Conservation (phyloP, 805 yeast genomes). For the Yarrowia sp. region DNA sequence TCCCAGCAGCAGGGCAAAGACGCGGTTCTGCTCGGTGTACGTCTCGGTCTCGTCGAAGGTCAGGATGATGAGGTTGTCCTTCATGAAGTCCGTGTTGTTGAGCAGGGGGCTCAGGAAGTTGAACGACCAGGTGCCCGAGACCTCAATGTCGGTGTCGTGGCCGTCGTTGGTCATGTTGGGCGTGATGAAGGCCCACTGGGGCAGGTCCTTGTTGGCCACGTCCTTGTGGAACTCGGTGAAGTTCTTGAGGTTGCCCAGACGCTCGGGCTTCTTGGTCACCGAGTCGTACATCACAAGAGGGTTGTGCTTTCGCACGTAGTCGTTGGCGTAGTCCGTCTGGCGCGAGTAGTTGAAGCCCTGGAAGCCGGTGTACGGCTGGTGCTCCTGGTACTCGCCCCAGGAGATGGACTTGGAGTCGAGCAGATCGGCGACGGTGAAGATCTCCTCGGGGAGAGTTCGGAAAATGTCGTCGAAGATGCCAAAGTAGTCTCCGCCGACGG, state of each 20-base stretch:
- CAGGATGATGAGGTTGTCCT: constrained; percentile 46
- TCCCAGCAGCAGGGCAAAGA: constrained; percentile 48
- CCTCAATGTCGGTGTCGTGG: constrained; percentile 48
- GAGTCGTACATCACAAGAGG: constrained; percentile 48
- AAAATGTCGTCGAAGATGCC: constrained; percentile 49
- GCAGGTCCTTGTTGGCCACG: constrained; percentile 43
- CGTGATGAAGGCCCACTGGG: constrained; percentile 54
- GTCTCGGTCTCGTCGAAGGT: constrained; percentile 53
- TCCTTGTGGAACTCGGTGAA: constrained; percentile 47
- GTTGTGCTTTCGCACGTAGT: constrained; percentile 54
- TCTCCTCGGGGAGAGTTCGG: constrained; percentile 46
- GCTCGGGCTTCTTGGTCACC: constrained; percentile 39
- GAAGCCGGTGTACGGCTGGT: constrained; percentile 53
- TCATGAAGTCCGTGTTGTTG: constrained; percentile 48
- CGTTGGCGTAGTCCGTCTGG: constrained; percentile 46
- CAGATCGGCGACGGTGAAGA: constrained; percentile 51
- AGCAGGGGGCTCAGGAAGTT: constrained; percentile 47
- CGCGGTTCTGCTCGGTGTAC: constrained; percentile 47
- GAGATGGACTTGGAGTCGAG: constrained; percentile 48
- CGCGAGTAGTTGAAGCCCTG: constrained; percentile 48
- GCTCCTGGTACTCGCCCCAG: constrained; percentile 56
- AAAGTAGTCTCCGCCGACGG: constrained; percentile 53
- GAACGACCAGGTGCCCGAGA: constrained; percentile 49
- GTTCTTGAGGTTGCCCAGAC: constrained; percentile 49
- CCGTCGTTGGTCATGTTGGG: constrained; percentile 57